phyloP scores from a whole-genome alignment of 2,329 filamentous ascomycete genomes.

The Chrysosporium keratinophilum region DNA sequence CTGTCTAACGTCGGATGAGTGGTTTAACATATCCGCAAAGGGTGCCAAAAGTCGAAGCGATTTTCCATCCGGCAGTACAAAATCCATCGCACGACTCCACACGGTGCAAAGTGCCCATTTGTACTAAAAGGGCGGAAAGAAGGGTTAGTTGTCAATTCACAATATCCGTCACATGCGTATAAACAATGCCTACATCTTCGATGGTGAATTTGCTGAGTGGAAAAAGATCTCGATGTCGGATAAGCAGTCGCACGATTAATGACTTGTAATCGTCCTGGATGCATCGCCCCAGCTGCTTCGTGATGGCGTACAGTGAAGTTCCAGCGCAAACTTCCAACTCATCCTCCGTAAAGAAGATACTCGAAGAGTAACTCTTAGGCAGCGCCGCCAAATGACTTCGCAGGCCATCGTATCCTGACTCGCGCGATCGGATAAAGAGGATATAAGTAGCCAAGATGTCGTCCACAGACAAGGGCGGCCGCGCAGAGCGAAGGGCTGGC shows the following conservation, averaged over 20 bases:
- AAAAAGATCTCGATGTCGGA: constrained; percentile 26
- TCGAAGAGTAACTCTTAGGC: constrained; percentile 27
- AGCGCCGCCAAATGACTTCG: constrained; percentile 25
- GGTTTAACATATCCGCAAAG: constrained; percentile 33
- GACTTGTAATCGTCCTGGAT: constrained; percentile 26
- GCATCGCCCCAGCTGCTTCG: constrained; percentile 23
- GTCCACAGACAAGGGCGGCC: constrained; percentile 27
- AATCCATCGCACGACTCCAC: constrained; percentile 29
- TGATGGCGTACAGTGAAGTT: constrained; percentile 27
- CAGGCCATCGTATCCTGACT: constrained; percentile 26
- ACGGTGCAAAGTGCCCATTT: constrained; percentile 29
- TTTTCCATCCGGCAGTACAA: constrained; percentile 20
- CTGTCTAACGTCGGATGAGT: constrained; percentile 27
- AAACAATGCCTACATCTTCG: constrained; percentile 27
- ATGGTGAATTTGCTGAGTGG: constrained; percentile 27
- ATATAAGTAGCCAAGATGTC: constrained; percentile 27
- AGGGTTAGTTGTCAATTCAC: constrained; percentile 16
- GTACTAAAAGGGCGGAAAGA: constrained; percentile 24
- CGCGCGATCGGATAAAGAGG: constrained; percentile 28
- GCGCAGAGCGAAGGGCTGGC: constrained; percentile 24
- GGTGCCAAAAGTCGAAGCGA: constrained; percentile 24
- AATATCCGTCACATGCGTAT: constrained; percentile 18
- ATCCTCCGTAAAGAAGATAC: constrained; percentile 29
- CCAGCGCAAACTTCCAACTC: constrained; percentile 28
- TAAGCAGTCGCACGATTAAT: constrained; percentile 23